Conservation (phyloP, 495 filamentous ascomycete genomes). For the Staphylotrichum tortipilum region DNA sequence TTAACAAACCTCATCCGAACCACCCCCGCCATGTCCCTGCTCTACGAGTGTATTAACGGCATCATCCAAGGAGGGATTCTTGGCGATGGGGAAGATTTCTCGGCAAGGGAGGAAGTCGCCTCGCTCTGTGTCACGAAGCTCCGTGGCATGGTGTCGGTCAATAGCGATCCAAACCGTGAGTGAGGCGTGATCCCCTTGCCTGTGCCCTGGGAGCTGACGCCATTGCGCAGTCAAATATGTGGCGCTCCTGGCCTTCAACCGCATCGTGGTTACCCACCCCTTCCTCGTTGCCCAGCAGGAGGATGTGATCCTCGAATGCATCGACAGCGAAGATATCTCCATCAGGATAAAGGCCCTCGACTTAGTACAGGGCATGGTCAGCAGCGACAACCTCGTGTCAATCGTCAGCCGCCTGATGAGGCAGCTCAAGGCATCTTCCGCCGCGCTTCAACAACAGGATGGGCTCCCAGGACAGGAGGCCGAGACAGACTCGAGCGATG, state of each 20-base stretch:
- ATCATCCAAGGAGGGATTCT: conserved; percentile 95
- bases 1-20: conserved; percentile 87
- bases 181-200: background rate
- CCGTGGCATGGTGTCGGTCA: conserved; percentile 83
- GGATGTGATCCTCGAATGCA: conserved; percentile 89
- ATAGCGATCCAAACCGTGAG: conserved; percentile 87
- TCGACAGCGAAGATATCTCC: conserved; percentile 93
- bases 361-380: conserved; percentile 84
- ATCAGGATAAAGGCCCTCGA: conserved; percentile 90
- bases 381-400: conserved; percentile 66
- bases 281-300: conserved; percentile 81
- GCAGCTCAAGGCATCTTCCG: conserved; percentile 58
- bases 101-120: conserved; percentile 87
- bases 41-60: conserved; percentile 97
- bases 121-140: conserved; percentile 86
- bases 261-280: conserved; percentile 82
- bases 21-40: conserved; percentile 88
- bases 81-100: conserved; percentile 62
- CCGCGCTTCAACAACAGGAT: conserved; percentile 20
- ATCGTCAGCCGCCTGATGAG: conserved; percentile 79
- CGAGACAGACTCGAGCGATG: conserved; percentile 51
- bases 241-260: conserved; percentile 86
- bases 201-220: background rate
- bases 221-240: conserved; percentile 81
- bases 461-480: conserved; percentile 28